A percentile compares a stretch with the other conserved stretches of the same genome.
Evolutionary conservation across 2,329 filamentous ascomycete species (phyloP).

Genomic region (Curvularia sp.): DNA sequence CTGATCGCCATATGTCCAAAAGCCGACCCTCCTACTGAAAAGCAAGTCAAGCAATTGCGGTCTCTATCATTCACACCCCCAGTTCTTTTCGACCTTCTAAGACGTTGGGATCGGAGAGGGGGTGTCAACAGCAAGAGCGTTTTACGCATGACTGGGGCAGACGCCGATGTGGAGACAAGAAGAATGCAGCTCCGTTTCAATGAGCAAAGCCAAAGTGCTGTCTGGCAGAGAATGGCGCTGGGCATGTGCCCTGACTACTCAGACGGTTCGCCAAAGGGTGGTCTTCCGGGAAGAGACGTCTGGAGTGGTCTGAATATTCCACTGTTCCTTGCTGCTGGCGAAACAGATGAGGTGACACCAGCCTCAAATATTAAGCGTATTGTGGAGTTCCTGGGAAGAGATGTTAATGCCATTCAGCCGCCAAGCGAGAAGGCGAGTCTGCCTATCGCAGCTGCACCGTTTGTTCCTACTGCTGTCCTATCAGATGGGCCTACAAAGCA

Average conservation of each 20-base stretch:
- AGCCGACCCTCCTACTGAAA: conserved; percentile 66
- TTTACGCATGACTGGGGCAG: conserved; percentile 73
- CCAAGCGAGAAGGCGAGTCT: conserved; percentile 49
- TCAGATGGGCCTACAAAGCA: conserved; percentile 32
- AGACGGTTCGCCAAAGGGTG: conserved; percentile 62
- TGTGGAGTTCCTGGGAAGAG: conserved; percentile 52
- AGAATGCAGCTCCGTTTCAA: conserved; percentile 78
- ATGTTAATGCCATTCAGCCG: conserved; percentile 44
- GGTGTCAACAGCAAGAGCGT: conserved; percentile 81
- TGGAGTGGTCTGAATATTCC: conserved; percentile 79
- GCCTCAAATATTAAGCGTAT: conserved; percentile 74
- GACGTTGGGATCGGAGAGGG: conserved; percentile 79
- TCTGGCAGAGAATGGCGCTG: conserved; percentile 82
- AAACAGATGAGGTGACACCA: conserved; percentile 78
- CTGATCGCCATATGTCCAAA: conserved; percentile 83
- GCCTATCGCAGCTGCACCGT: conserved; percentile 59
- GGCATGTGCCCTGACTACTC: conserved; percentile 71
- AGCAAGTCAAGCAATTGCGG: conserved; percentile 60
- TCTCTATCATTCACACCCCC: conserved; percentile 72
- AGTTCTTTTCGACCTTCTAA: conserved; percentile 76
- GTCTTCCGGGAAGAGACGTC: conserved; percentile 70
- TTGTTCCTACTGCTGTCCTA: conserved; percentile 47
- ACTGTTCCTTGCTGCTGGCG: conserved; percentile 78
- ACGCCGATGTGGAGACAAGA: conserved; percentile 70
- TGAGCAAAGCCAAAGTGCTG: conserved; percentile 78